phyloP scores from a whole-genome alignment of 169 alveolate genomes.

The Plasmodium blacklocki region DNA sequence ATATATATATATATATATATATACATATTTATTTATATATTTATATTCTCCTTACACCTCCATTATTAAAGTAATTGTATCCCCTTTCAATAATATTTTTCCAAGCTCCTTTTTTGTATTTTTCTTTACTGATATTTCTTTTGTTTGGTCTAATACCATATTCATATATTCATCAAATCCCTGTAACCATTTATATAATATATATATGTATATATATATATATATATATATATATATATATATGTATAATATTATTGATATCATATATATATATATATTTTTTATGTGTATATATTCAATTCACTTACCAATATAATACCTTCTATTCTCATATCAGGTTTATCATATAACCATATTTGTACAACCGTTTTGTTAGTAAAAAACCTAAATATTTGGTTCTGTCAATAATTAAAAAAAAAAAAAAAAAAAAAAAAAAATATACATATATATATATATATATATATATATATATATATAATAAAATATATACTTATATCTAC shows the following conservation, averaged over 20 bases:
- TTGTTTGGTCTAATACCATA: constrained; percentile 95
- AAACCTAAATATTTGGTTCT: constrained; percentile 95
- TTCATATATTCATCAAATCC: constrained; percentile 98
- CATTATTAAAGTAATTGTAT: constrained; percentile 93
- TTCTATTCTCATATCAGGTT: constrained; percentile 91
- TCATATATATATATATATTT: no score
- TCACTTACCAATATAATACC: constrained; percentile 92
- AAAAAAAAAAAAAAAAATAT: background rate
- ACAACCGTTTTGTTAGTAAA: constrained; percentile 93
- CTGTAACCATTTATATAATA: constrained; percentile 46
- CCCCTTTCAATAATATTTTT: constrained; percentile 94
- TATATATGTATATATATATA: no score
- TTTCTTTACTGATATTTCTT: constrained; percentile 92
- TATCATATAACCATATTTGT: constrained; percentile 96
- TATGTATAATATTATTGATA: background rate
- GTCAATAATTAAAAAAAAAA: constrained; percentile 15
- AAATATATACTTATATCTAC: no score
- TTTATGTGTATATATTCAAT: background rate
- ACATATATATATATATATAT: no score
- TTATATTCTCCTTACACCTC: constrained; percentile 79
- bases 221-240: no score
- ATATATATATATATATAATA: background rate
- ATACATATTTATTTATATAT: background rate
- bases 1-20: background rate
- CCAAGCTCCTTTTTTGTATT: constrained; percentile 91